Evolutionary conservation across 176 grass and related monocot genomes (phyloP), one percentile per base, ranked within the genome.

Genomic region (Pontederia paniculata): DNA sequence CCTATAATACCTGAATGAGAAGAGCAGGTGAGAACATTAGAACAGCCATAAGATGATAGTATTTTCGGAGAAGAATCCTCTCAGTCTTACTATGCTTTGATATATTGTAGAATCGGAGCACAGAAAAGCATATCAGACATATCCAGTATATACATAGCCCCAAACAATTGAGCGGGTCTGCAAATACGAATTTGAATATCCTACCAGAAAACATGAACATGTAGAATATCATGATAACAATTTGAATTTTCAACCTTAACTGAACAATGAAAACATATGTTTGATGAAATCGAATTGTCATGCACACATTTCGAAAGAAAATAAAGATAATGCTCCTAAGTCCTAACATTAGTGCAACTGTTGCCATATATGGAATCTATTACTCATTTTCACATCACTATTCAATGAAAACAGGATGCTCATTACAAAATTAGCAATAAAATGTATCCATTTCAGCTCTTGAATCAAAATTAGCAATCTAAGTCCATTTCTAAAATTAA

Each of bases 21-120:
- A 98, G 77, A 54, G 93, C 93, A 14, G 93, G 86, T 28, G 77
- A 77, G 74, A 98, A 97, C 74, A 91, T 84, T 31, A 31, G 25
- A 31, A 31, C 25, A 31, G 25, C 25, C 25, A 31, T 31, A 31
- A 94, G 77, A 83, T 94, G 89, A 58, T 94, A 94, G 42, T 94
- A 94, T 37, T 94, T 94, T 65, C 89, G 78, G 60, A 94, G 70
- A 81, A 94, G 83, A 75, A 94, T 94, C 43, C 89, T 78, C 46
- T 88, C 84, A 0, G 74, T 94, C 77, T 73, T 94, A 70, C 89
- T 94, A 61, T 78, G 60, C 42, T 88, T 94, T 57, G 89, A 94
- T 63, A 94, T 94, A 46, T 48, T 82, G 50, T 94, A 94, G 76
- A 88, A 94, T 59, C 84, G 79, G 54, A 68, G 76, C 67, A 94